These are phyloP conservation scores for Handroanthus guayacan DNA, from an alignment of 257 asterid species.

Conservation along the genomic window DNA sequence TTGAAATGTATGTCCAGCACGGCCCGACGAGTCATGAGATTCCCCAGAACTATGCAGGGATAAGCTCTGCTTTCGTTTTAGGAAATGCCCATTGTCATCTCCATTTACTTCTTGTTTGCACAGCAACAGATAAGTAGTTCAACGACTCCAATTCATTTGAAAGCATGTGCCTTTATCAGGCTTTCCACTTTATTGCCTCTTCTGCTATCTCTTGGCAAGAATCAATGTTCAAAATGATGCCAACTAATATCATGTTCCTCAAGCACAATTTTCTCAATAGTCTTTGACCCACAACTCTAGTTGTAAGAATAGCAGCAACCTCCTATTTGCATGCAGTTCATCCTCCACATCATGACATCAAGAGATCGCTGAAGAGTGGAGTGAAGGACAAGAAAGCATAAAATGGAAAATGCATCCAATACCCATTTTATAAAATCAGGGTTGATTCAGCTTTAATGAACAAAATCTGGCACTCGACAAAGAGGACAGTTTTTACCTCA, in stretches of 20 bases:
- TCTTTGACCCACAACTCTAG: neutral
- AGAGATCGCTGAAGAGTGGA: neutral
- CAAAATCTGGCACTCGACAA: neutral
- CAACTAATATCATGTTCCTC: neutral
- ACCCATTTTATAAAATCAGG: constrained; percentile 30
- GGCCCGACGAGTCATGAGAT: neutral
- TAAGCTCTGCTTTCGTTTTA: neutral
- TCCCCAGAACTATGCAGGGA: neutral
- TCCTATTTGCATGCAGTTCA: constrained; percentile 9
- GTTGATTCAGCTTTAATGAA: constrained; percentile 1
- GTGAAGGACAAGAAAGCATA: neutral
- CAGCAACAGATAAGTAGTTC: neutral
- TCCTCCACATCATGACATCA: constrained; percentile 10
- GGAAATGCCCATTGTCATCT: neutral
- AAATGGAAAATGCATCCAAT: neutral
- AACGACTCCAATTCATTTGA: neutral
- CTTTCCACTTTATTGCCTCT: constrained; percentile 5
- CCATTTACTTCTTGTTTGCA: neutral
- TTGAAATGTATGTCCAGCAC: neutral
- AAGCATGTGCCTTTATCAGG: neutral
- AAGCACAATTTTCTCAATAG: neutral
- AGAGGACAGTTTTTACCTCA: neutral
- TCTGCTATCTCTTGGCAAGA: neutral
- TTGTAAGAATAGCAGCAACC: neutral
- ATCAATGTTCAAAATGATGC: constrained; percentile 16